These are phyloP conservation scores for Triticum turgidum DNA, from an alignment of 176 grass and related monocot genomes.

Conservation along the genomic window DNA sequence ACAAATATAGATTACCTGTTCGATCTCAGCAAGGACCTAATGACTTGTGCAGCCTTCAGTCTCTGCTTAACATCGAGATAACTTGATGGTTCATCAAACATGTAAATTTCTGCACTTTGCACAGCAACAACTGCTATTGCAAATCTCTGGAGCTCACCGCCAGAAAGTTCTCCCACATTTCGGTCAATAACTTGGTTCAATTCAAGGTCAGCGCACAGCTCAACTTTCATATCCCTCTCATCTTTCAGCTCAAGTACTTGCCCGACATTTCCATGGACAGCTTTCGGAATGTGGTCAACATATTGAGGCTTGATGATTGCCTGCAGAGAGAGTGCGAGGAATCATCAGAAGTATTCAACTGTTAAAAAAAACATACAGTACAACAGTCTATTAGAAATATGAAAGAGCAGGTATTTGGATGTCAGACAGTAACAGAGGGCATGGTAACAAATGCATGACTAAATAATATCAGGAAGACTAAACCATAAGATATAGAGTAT, in stretches of 20 bases:
- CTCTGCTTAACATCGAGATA: constrained; percentile 97
- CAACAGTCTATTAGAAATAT: neutral
- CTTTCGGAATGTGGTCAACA: constrained; percentile 84
- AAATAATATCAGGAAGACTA: neutral
- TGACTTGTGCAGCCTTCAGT: constrained; percentile 83
- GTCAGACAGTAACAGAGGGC: neutral
- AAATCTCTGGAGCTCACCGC: constrained; percentile 94
- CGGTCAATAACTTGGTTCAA: constrained; percentile 87
- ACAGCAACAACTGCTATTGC: constrained; percentile 79
- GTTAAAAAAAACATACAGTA: neutral
- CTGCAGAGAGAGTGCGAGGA: constrained; percentile 24
- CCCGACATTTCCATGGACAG: constrained; percentile 53
- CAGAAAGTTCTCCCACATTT: constrained; percentile 83
- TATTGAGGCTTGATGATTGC: constrained; percentile 92
- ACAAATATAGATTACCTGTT: constrained; percentile 51
- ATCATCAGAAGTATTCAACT: constrained; percentile 30
- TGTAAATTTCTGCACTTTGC: constrained; percentile 85
- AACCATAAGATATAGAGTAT: neutral
- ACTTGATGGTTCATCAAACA: constrained; percentile 97
- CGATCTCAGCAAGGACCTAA: constrained; percentile 66
- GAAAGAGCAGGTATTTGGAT: neutral
- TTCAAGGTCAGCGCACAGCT: constrained; percentile 73
- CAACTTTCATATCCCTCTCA: constrained; percentile 65
- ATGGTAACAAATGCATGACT: neutral
- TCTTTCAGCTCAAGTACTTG: constrained; percentile 57